These are phyloP conservation scores for Drechslerella coelobrocha DNA, from an alignment of 2,329 filamentous ascomycete genomes.

Conservation along the genomic window DNA sequence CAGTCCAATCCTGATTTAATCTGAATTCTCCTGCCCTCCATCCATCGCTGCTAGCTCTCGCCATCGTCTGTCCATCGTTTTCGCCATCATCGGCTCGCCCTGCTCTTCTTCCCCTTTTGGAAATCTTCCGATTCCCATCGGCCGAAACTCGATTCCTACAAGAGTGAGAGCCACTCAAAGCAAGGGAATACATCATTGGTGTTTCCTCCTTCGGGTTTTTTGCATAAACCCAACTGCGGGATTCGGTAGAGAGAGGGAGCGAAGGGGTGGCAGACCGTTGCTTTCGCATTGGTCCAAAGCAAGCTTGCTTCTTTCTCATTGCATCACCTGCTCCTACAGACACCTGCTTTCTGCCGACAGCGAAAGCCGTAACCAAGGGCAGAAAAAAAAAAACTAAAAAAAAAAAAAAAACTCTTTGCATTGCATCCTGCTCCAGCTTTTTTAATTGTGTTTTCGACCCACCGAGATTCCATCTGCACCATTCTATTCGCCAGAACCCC, in stretches of 20 bases:
- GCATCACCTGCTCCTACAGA: background rate
- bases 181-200: background rate
- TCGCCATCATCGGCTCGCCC: background rate
- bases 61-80: background rate
- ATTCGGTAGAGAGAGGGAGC: background rate
- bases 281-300: conserved; percentile 7
- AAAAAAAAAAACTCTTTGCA: background rate
- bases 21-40: background rate
- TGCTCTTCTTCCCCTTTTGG: conserved; percentile 3
- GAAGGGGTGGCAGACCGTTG: too few species aligned
- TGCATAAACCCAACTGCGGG: background rate
- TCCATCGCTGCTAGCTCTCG: background rate
- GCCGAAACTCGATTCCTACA: background rate
- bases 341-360: background rate
- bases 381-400: background rate
- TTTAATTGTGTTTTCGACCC: background rate
- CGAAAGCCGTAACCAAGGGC: background rate
- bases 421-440: background rate
- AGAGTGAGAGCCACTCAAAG: background rate
- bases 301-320: background rate
- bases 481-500: background rate
- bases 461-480: background rate
- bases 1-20: background rate
- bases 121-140: conserved; percentile 4
- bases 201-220: background rate